These are phyloP conservation scores for Orbilia blumenaviensis DNA, from an alignment of 2,329 filamentous ascomycete genomes.

Conservation along the genomic window DNA sequence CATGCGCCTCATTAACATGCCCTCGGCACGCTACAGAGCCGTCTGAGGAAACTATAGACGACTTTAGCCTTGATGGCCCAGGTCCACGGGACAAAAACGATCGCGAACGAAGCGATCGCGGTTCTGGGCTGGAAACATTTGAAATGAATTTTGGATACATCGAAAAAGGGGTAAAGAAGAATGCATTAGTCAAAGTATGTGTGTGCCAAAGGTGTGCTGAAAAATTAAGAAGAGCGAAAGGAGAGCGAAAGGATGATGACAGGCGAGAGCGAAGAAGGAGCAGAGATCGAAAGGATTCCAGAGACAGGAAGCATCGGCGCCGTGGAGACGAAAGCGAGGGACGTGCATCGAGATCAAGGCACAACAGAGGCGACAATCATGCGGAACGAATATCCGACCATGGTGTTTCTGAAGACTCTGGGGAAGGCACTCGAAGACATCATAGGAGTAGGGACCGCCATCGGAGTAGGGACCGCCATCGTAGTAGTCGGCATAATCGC, in stretches of 20 bases:
- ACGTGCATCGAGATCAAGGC: constrained; percentile 3
- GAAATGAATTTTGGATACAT: constrained; percentile 58
- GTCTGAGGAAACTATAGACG: constrained; percentile 39
- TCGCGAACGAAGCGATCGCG: neutral
- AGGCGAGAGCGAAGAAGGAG: constrained; percentile 24
- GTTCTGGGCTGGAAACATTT: constrained; percentile 50
- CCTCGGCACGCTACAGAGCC: constrained; percentile 49
- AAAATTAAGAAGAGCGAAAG: constrained; percentile 54
- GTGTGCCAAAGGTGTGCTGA: constrained; percentile 56
- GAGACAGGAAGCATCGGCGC: constrained; percentile 18
- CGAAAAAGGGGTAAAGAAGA: constrained; percentile 56
- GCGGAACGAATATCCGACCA: constrained; percentile 9
- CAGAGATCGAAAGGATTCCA: constrained; percentile 22
- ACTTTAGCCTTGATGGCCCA: constrained; percentile 32
- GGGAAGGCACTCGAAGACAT: constrained; percentile 11
- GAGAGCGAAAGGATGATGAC: constrained; percentile 32
- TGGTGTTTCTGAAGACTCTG: neutral
- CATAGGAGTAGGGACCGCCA: neutral
- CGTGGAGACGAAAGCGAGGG: constrained; percentile 9
- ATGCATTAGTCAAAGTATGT: constrained; percentile 57
- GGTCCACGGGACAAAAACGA: neutral
- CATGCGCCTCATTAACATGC: constrained; percentile 57
- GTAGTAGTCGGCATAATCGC: neutral
- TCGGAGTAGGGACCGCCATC: neutral
- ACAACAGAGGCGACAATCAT: neutral